Conservation (phyloP, 208 protist species). For the Eutreptiella sp. region DNA sequence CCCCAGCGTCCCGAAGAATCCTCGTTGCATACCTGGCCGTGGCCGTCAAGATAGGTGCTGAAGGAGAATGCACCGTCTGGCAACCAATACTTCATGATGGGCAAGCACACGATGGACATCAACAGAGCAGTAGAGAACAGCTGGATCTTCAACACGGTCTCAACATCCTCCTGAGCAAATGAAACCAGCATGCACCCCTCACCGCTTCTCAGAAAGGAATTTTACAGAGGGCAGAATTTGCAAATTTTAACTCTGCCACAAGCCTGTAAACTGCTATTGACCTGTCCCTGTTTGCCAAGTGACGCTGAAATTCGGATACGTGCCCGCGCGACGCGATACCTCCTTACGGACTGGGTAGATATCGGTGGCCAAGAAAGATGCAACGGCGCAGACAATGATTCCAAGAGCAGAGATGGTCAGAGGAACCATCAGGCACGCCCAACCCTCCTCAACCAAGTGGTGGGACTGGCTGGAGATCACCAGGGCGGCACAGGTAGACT, state of each 20-base stretch:
- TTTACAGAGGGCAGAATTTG: no score
- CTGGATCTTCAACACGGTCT: conserved; percentile 66
- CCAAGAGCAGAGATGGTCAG: conserved; percentile 70
- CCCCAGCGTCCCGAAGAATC: no score
- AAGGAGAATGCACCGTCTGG: conserved; percentile 36
- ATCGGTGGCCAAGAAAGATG: conserved; percentile 48
- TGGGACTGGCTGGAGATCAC: conserved; percentile 7
- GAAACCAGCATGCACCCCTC: no score
- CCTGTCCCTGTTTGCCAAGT: no score
- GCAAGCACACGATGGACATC: conserved; percentile 49
- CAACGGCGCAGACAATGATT: conserved; percentile 62
- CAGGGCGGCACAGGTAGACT: conserved; percentile 44
- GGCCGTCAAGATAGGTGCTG: no score
- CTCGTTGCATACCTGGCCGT: no score
- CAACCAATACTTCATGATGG: conserved; percentile 54
- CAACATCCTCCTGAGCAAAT: conserved; percentile 53
- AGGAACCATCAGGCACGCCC: conserved; percentile 75
- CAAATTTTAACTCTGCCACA: no score
- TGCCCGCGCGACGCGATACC: no score
- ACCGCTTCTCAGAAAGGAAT: no score
- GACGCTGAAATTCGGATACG: no score
- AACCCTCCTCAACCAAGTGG: conserved; percentile 48
- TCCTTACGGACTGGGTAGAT: conserved; percentile 41
- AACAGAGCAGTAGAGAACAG: conserved; percentile 61
- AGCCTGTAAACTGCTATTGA: no score